Base-by-base conservation (phyloP, 208 protist genomes). In the Leishmania arabica region DNA sequence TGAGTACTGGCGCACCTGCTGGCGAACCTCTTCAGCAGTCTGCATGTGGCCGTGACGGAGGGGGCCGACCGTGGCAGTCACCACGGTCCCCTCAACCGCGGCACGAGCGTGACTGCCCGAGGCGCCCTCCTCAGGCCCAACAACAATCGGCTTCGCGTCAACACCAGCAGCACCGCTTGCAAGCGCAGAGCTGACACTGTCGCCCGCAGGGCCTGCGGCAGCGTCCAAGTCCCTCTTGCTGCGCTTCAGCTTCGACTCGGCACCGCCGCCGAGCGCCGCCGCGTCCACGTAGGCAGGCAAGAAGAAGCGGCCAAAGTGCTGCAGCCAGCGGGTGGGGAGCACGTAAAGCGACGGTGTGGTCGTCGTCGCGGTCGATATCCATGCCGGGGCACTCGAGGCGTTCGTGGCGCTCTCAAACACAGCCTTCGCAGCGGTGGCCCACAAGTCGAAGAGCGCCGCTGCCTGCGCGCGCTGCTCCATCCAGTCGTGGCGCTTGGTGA, bases 251-350 rank as follows among this genome's bases (percentile, higher is more conserved):
- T 84, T 54, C 66, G 80, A 84, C 72, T 83, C 84, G n/a, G 68
- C 86, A 27, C 76, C 73, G 71, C 76, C 76, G 45, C 82, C 82
- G 71, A 91, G 83, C 21, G 72, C 70, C 31, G 69, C 62, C 60
- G 87, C 83, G 81, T 89, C 80, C 15, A 92, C 82, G 76, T 80
- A 89, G 5, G 85, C 84, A 15, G 88, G 90, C 13, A 95, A 65
- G 62, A 97, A 95, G 40, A 80, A 82, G 21, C 90, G 87, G 34
- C 94, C 94, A 34, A 95, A 74, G n/a, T 84, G 54, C 60, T 85
- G 77, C 69, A 97, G 71, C 92, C 92, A 97, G 51, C 66, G 77
- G 15, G 87, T 88, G n/a, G 94, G 94, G 62, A 97, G 31, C 13
- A 86, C 85, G 85, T 91, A 90, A 21, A 84, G 75, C 45, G 56